These are phyloP conservation scores for Penium margaritaceum DNA, from an alignment of 139 green algal genomes.

Conservation along the genomic window DNA sequence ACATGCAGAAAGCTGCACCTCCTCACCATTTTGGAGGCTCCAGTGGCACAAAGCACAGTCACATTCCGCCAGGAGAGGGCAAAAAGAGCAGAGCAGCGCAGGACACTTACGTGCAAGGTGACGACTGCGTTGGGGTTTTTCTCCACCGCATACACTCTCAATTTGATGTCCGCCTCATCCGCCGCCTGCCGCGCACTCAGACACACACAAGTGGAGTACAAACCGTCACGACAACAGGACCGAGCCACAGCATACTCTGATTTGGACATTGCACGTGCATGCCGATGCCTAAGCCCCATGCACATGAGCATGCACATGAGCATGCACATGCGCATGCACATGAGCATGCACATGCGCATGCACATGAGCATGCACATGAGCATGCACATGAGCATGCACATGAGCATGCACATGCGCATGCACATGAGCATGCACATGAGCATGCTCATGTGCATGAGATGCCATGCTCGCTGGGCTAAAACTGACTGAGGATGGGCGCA, in stretches of 20 bases:
- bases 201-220: no score
- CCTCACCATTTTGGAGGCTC: no score
- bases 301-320: background rate
- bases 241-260: no score
- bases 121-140: slow-evolving; percentile 97
- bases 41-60: no score
- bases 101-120: slow-evolving; percentile 63
- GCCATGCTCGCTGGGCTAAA: no score
- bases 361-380: background rate
- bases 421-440: background rate
- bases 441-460: background rate
- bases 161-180: slow-evolving; percentile 18
- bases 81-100: background rate
- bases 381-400: background rate
- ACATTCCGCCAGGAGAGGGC: no score
- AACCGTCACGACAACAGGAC: no score
- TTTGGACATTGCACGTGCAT: no score
- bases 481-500: no score
- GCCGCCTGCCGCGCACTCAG: slow-evolving; percentile 39
- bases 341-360: background rate
- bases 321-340: background rate
- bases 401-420: background rate
- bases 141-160: slow-evolving; percentile 88
- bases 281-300: background rate
- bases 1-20: no score